Evolutionary conservation across 129 eudicot genomes (phyloP).

Genomic region (Tagetes erecta): DNA sequence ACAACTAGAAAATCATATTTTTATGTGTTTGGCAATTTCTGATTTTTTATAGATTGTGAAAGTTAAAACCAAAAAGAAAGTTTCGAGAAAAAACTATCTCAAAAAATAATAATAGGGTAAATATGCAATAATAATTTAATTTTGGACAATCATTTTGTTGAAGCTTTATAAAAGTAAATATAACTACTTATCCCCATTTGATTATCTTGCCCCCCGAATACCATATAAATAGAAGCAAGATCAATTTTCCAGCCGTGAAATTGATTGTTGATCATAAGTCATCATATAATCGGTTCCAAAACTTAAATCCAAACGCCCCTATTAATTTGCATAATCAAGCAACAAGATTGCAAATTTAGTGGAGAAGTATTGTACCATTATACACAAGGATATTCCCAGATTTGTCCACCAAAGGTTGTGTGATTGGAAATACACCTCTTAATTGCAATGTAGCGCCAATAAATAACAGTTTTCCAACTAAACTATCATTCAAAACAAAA

Average conservation of each 20-base stretch:
- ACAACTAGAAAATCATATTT: background rate
- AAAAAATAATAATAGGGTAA: background rate
- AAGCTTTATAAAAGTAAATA: background rate
- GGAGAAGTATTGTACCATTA: conserved; percentile 53
- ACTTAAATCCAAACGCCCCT: background rate
- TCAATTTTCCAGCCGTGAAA: background rate
- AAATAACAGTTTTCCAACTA: conserved; percentile 46
- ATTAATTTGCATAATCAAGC: background rate
- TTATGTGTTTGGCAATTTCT: background rate
- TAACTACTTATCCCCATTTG: background rate
- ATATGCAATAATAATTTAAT: background rate
- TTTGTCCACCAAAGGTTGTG: conserved; percentile 79
- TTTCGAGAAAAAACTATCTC: background rate
- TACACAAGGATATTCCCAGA: conserved; percentile 77
- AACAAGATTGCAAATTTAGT: background rate
- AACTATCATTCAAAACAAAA: conserved; percentile 20
- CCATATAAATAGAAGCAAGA: background rate
- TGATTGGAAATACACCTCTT: conserved; percentile 61
- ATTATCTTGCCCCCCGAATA: background rate
- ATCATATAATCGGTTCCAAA: background rate
- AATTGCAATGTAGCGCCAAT: conserved; percentile 88
- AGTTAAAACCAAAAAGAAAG: background rate
- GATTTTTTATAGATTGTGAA: background rate
- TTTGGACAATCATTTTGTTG: background rate
- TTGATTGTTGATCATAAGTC: background rate